These are phyloP conservation scores for Epichloe coenophiala DNA, from an alignment of 2,329 filamentous ascomycete genomes.

Conservation along the genomic window DNA sequence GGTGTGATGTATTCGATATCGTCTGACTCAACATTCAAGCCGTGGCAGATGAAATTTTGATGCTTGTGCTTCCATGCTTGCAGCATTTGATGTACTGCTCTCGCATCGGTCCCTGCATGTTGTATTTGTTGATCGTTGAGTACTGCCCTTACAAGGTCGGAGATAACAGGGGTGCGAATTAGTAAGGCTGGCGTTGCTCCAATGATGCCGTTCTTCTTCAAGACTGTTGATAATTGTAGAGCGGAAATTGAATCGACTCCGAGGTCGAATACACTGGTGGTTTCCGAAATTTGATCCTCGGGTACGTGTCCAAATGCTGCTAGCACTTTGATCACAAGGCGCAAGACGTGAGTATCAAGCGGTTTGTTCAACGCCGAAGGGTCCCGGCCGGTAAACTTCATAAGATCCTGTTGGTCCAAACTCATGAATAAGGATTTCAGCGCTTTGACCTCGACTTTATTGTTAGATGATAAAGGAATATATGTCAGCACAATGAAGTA, in stretches of 20 bases:
- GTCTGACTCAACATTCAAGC: constrained; percentile 33
- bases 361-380: constrained; percentile 12
- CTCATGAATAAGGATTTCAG: constrained; percentile 53
- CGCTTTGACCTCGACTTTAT: constrained; percentile 68
- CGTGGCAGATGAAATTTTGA: constrained; percentile 34
- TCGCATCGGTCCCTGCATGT: constrained; percentile 12
- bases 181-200: constrained; percentile 51
- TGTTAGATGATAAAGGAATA: constrained; percentile 76
- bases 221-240: constrained; percentile 49
- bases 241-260: constrained; percentile 82
- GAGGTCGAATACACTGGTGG: constrained; percentile 67
- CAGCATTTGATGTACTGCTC: constrained; percentile 45
- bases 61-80: constrained; percentile 52
- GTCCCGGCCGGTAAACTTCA: constrained; percentile 32
- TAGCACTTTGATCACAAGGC: constrained; percentile 39
- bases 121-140: not conserved
- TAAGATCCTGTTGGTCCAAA: constrained; percentile 46
- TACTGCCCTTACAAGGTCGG: constrained; percentile 30
- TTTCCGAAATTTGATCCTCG: constrained; percentile 29
- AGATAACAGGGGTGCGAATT: constrained; percentile 45
- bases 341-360: constrained; percentile 25
- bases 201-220: constrained; percentile 50
- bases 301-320: constrained; percentile 35
- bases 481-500: constrained; percentile 59
- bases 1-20: constrained; percentile 63